Conservation (phyloP, 805 yeast species). For the Metschnikowia chrysomelidarum region DNA sequence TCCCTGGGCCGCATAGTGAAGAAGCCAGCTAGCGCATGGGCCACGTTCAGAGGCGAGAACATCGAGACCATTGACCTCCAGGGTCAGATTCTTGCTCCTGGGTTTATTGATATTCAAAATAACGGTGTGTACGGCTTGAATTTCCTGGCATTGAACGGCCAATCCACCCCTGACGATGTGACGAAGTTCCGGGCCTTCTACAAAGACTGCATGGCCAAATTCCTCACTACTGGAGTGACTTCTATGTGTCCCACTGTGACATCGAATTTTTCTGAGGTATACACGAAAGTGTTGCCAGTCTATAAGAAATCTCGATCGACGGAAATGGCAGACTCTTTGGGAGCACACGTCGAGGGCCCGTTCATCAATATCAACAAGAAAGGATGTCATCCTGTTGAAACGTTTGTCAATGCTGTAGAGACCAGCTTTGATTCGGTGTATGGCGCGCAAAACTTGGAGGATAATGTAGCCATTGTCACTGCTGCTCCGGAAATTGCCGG, state of each 20-base stretch:
- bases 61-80: slow-evolving; percentile 40
- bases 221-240: slow-evolving; percentile 53
- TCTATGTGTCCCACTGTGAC: slow-evolving; percentile 57
- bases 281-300: slow-evolving; percentile 45
- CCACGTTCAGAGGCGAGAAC: slow-evolving; percentile 9
- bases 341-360: slow-evolving; percentile 64
- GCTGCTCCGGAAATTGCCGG: slow-evolving; percentile 55
- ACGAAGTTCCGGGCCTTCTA: slow-evolving; percentile 34
- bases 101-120: slow-evolving; percentile 55
- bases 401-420: slow-evolving; percentile 37
- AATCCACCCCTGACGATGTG: slow-evolving; percentile 31
- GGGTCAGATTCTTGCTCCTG: slow-evolving; percentile 52
- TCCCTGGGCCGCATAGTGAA: slow-evolving; percentile 41
- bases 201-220: slow-evolving; percentile 44
- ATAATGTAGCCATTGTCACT: slow-evolving; percentile 43
- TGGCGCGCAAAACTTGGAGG: slow-evolving; percentile 34
- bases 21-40: slow-evolving; percentile 16
- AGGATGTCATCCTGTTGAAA: slow-evolving; percentile 50
- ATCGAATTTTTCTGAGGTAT: slow-evolving; percentile 49
- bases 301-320: slow-evolving; percentile 33
- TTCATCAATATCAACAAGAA: slow-evolving; percentile 48
- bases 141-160: slow-evolving; percentile 38
- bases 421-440: slow-evolving; percentile 33
- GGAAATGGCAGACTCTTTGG: slow-evolving; percentile 44
- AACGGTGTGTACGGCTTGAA: slow-evolving; percentile 59